phyloP scores from a whole-genome alignment of 768 basidiomycete species.

The Hebeloma cylindrosporum region DNA sequence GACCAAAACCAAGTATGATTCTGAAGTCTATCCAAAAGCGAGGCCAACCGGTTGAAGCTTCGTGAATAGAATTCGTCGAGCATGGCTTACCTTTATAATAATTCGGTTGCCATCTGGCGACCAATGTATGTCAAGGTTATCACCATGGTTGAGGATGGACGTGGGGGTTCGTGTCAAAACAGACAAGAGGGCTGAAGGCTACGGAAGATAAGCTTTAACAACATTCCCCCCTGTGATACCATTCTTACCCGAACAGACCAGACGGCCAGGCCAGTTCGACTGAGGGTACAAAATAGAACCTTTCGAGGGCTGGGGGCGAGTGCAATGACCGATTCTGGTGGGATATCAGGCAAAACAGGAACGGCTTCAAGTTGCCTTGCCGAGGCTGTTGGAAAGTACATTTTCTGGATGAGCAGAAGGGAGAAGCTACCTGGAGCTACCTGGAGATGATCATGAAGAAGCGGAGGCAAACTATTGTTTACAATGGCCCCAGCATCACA shows the following conservation, averaged over 20 bases:
- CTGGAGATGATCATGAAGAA: background rate
- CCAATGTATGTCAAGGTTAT: slow-evolving; percentile 75
- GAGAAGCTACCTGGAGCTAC: background rate
- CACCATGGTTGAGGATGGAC: slow-evolving; percentile 82
- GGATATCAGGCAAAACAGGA: slow-evolving; percentile 65
- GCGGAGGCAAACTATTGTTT: no score
- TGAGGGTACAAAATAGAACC: slow-evolving; percentile 75
- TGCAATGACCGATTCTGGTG: slow-evolving; percentile 56
- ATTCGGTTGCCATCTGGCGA: slow-evolving; percentile 79
- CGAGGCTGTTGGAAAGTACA: slow-evolving; percentile 87
- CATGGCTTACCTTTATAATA: slow-evolving; percentile 66
- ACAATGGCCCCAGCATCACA: no score
- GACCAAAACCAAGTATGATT: slow-evolving; percentile 77
- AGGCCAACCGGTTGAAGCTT: slow-evolving; percentile 3
- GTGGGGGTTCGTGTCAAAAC: slow-evolving; percentile 73
- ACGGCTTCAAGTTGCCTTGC: slow-evolving; percentile 70
- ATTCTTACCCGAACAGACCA: slow-evolving; percentile 71
- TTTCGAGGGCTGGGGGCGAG: slow-evolving; percentile 68
- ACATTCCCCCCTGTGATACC: slow-evolving; percentile 1
- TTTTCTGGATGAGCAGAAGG: slow-evolving; percentile 25
- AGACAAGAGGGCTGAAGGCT: slow-evolving; percentile 75
- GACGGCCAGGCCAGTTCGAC: slow-evolving; percentile 67
- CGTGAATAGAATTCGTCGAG: background rate
- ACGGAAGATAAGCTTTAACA: slow-evolving; percentile 10
- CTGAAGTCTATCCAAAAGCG: slow-evolving; percentile 74